Conservation (phyloP, 108 stramenopile genomes). For the Skeletonema grethae region DNA sequence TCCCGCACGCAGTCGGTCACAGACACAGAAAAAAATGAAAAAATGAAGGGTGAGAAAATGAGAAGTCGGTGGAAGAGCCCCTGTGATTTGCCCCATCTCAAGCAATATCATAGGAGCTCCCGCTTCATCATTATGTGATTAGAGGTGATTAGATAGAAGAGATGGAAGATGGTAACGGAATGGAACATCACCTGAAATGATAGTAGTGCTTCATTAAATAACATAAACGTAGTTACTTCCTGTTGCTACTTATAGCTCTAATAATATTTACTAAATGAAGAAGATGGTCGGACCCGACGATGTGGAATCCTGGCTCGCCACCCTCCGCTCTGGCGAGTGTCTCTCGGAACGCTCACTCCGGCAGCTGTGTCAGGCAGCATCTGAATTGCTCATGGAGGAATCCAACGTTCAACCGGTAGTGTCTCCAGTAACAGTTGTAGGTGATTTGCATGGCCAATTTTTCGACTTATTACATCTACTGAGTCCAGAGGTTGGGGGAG, state of each 20-base stretch:
- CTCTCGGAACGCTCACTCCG: slow-evolving; percentile 72
- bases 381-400: slow-evolving; percentile 75
- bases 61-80: too few species aligned
- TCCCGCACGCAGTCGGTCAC: too few species aligned
- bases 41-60: too few species aligned
- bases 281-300: slow-evolving; percentile 47
- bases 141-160: too few species aligned
- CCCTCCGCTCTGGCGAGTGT: slow-evolving; percentile 76
- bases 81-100: too few species aligned
- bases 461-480: slow-evolving; percentile 92
- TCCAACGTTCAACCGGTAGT: slow-evolving; percentile 86
- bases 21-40: too few species aligned
- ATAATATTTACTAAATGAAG: too few species aligned
- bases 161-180: too few species aligned
- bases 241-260: not conserved
- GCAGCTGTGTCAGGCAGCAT: slow-evolving; percentile 49
- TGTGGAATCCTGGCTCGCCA: slow-evolving; percentile 81
- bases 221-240: not conserved
- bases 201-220: too few species aligned
- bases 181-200: too few species aligned
- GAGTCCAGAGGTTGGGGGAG: slow-evolving; percentile 70
- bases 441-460: slow-evolving; percentile 97
- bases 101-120: too few species aligned
- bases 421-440: slow-evolving; percentile 88
- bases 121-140: too few species aligned